phyloP scores from a whole-genome alignment of 2,329 filamentous ascomycete species.

The Scopulariopsis brevicaulis region DNA sequence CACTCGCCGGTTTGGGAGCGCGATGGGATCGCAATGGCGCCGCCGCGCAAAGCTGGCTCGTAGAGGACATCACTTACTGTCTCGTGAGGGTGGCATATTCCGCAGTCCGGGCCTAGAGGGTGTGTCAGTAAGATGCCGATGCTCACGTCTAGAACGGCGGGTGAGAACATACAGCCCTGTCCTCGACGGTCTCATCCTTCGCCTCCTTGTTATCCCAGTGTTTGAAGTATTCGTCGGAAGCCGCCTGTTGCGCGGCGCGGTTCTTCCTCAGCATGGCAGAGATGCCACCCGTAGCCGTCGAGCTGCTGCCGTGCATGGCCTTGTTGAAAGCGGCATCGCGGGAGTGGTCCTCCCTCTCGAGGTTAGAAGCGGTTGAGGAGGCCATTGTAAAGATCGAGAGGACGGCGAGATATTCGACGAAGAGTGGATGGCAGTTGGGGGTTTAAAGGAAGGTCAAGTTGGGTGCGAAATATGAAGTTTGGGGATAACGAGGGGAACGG shows the following conservation, averaged over 20 bases:
- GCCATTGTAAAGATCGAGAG: constrained; percentile 26
- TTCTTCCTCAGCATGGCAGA: constrained; percentile 80
- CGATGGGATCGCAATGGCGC: constrained; percentile 9
- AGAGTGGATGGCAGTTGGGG: not conserved
- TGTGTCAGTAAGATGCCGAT: not conserved
- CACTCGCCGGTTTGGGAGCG: not conserved
- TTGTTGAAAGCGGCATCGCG: constrained; percentile 89
- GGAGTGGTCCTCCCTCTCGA: constrained; percentile 72
- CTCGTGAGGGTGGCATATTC: constrained; percentile 90
- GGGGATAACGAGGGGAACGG: not conserved
- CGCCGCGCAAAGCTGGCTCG: too few relatives aligned
- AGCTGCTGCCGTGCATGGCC: constrained; percentile 67
- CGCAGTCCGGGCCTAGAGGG: constrained; percentile 57
- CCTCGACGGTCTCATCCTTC: constrained; percentile 70
- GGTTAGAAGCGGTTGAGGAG: constrained; percentile 24
- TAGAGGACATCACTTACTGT: constrained; percentile 49
- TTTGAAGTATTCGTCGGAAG: constrained; percentile 89
- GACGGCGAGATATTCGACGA: not conserved
- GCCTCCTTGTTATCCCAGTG: constrained; percentile 83
- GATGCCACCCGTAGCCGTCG: constrained; percentile 60
- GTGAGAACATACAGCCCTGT: constrained; percentile 55
- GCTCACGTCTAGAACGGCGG: not conserved
- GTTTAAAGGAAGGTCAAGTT: not conserved
- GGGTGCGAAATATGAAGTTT: not conserved
- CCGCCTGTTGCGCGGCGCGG: constrained; percentile 60